Percentiles rank a stretch among this genome's conserved stretches.
phyloP scores from a whole-genome alignment of 2,329 filamentous ascomycete species.

The Venturia nashicola region DNA sequence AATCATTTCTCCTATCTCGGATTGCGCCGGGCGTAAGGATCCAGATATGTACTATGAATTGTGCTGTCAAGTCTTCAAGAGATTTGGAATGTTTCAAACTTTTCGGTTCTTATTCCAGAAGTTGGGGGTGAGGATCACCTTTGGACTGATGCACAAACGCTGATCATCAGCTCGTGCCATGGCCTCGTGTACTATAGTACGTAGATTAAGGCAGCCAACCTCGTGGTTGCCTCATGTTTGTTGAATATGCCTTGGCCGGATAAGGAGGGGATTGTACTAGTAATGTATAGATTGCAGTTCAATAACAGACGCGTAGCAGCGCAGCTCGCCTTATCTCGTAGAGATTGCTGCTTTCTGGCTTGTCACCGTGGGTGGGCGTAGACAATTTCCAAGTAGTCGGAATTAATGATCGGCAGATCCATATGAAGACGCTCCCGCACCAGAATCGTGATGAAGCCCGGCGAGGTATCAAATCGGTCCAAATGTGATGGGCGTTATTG shows the following conservation, averaged over 20 bases:
- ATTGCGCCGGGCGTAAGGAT: neutral
- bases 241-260: neutral
- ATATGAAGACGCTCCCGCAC: neutral
- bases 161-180: neutral
- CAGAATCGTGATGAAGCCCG: neutral
- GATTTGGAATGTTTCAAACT: neutral
- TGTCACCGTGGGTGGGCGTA: neutral
- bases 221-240: neutral
- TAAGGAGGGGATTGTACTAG: neutral
- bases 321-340: neutral
- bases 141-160: neutral
- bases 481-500: neutral
- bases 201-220: neutral
- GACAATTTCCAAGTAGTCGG: neutral
- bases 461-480: neutral
- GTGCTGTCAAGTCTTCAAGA: neutral
- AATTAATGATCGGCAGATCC: neutral
- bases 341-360: neutral
- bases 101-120: neutral
- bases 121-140: constrained; percentile 1
- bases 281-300: too few relatives aligned
- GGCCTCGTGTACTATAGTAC: neutral
- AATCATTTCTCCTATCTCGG: neutral
- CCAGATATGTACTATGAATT: neutral
- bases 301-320: neutral